A percentile compares a stretch with the other conserved stretches of the same genome.
phyloP scores from a whole-genome alignment of 1,139 yeast species.

The Geotrichum aggregatum region DNA sequence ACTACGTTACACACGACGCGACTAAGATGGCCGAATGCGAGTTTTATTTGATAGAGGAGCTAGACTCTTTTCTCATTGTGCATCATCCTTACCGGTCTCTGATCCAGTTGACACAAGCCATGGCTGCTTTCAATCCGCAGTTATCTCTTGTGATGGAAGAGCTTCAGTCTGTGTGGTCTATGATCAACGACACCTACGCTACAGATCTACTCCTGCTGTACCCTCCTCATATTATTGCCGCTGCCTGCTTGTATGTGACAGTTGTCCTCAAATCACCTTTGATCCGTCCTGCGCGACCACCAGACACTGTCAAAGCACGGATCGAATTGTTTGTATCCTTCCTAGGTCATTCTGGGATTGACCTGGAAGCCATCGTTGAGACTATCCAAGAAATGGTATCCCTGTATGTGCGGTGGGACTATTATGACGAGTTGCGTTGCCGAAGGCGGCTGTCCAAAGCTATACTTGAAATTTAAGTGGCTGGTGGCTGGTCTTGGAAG shows the following conservation, averaged over 20 bases:
- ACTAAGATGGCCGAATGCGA: constrained; percentile 95
- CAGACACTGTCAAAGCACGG: constrained; percentile 38
- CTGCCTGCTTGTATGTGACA: constrained; percentile 73
- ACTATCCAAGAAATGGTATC: constrained; percentile 78
- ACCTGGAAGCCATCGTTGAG: constrained; percentile 70
- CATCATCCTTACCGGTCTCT: constrained; percentile 88
- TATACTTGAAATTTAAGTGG: constrained; percentile 2
- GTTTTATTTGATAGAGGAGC: constrained; percentile 84
- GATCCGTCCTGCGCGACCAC: constrained; percentile 32
- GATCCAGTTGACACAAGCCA: constrained; percentile 51
- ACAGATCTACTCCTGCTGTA: constrained; percentile 77
- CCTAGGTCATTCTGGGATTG: constrained; percentile 69
- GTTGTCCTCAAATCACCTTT: constrained; percentile 51
- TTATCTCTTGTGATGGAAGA: constrained; percentile 57
- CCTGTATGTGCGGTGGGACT: constrained; percentile 78
- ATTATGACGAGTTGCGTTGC: constrained; percentile 54
- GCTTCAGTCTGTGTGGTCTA: constrained; percentile 80
- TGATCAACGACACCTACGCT: constrained; percentile 82
- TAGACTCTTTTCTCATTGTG: constrained; percentile 72
- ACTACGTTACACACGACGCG: constrained; percentile 84
- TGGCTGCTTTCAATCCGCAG: constrained; percentile 39
- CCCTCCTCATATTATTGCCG: constrained; percentile 90
- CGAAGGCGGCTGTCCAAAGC: constrained; percentile 24
- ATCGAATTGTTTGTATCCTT: constrained; percentile 53
- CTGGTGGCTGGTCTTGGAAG: no score